phyloP scores from a whole-genome alignment of 2,329 filamentous ascomycete species.

The Drechmeria coniospora region DNA sequence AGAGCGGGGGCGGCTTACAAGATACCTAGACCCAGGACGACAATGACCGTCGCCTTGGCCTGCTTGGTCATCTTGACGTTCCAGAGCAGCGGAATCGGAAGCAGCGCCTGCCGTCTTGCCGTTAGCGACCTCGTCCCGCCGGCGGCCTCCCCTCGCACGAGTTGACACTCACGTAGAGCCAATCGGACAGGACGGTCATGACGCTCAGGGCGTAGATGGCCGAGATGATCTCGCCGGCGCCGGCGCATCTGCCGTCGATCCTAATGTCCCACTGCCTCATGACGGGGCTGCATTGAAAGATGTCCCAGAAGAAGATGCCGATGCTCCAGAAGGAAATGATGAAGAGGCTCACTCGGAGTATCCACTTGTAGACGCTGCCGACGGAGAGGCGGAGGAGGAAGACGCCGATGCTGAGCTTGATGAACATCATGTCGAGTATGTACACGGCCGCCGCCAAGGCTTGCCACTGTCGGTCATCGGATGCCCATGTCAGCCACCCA shows the following conservation, averaged over 20 bases:
- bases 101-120: conserved; percentile 20
- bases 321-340: conserved; percentile 31
- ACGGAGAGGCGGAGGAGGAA: conserved; percentile 34
- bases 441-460: conserved; percentile 34
- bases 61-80: conserved; percentile 35
- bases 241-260: conserved; percentile 28
- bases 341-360: conserved; percentile 28
- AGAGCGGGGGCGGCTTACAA: conserved; percentile 21
- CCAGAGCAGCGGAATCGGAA: conserved; percentile 40
- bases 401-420: conserved; percentile 39
- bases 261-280: conserved; percentile 37
- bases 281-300: conserved; percentile 35
- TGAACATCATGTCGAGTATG: conserved; percentile 37
- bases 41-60: conserved; percentile 34
- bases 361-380: conserved; percentile 30
- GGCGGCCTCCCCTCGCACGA: neutral
- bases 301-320: conserved; percentile 35
- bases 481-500: neutral
- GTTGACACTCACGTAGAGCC: conserved; percentile 27
- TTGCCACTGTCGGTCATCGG: conserved; percentile 33
- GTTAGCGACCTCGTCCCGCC: neutral
- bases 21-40: conserved; percentile 32
- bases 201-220: conserved; percentile 36
- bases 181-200: conserved; percentile 37
- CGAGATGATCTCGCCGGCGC: conserved; percentile 24